These are phyloP conservation scores for Acer yangbiense DNA, from an alignment of 345 rosid species.

Conservation along the genomic window DNA sequence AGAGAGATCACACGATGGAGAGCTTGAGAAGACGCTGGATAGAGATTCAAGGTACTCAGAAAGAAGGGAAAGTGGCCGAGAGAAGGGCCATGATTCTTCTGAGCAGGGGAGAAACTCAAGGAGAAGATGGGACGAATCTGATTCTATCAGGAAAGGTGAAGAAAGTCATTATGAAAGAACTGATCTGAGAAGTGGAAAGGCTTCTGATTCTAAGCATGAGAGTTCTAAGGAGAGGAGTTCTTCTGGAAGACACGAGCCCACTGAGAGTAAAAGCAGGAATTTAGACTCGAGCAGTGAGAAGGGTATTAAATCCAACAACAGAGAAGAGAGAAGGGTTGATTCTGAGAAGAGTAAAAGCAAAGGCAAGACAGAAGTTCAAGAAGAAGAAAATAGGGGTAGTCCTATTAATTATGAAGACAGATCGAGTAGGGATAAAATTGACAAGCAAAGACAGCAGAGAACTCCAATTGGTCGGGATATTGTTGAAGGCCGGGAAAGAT, in stretches of 20 bases:
- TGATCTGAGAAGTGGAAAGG: constrained; percentile 60
- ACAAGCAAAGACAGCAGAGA: constrained; percentile 61
- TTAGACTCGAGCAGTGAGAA: constrained; percentile 57
- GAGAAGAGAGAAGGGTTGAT: constrained; percentile 68
- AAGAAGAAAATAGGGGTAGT: constrained; percentile 71
- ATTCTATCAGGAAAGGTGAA: constrained; percentile 49
- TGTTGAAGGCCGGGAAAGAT: constrained; percentile 53
- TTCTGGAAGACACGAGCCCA: constrained; percentile 49
- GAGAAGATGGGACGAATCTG: constrained; percentile 88
- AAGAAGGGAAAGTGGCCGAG: constrained; percentile 69
- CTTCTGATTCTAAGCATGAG: constrained; percentile 66
- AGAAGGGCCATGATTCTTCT: constrained; percentile 71
- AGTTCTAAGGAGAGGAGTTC: constrained; percentile 49
- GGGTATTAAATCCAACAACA: constrained; percentile 52
- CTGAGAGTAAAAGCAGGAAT: constrained; percentile 55
- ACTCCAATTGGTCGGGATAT: constrained; percentile 50
- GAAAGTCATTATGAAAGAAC: constrained; percentile 49
- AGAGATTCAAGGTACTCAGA: constrained; percentile 65
- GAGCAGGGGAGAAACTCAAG: constrained; percentile 62
- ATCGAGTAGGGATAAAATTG: constrained; percentile 51
- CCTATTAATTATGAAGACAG: constrained; percentile 55
- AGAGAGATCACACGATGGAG: constrained; percentile 59
- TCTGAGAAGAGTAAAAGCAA: constrained; percentile 56
- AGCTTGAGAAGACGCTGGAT: constrained; percentile 50
- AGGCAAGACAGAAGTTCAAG: constrained; percentile 51